Percentiles rank a stretch among this genome's conserved stretches.
Evolutionary conservation across 345 rosid species (phyloP).

Genomic region (Cardamine chenopodiifolia): DNA sequence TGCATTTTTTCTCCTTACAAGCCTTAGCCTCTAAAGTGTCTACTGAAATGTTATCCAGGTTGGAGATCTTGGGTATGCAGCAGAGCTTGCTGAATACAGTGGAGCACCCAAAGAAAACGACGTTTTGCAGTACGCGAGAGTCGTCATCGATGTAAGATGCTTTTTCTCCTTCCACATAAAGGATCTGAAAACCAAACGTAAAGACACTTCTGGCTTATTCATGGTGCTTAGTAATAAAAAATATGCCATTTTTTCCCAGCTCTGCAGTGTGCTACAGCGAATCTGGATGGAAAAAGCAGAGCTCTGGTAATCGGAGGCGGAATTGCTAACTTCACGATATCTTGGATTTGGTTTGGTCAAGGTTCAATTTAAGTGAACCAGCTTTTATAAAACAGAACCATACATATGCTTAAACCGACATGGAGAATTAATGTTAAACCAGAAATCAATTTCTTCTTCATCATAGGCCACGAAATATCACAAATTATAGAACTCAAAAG

Average conservation of each 20-base stretch:
- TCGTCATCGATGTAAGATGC: conserved; percentile 87
- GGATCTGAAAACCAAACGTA: not conserved
- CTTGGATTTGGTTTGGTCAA: no score
- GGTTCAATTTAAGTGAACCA: not conserved
- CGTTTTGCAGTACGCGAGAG: conserved; percentile 98
- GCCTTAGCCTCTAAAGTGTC: not conserved
- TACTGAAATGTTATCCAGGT: conserved; percentile 52
- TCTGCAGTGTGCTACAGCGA: conserved; percentile 80
- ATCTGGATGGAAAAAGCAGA: conserved; percentile 83
- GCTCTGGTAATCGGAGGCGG: conserved; percentile 98
- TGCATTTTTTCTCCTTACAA: no score
- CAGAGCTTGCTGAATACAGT: conserved; percentile 94
- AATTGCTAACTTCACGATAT: conserved; percentile 96
- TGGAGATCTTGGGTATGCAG: conserved; percentile 93
- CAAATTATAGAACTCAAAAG: no score
- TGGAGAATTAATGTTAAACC: not conserved
- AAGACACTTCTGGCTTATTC: conserved; percentile 11
- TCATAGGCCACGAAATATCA: no score
- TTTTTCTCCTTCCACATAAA: not conserved
- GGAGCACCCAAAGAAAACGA: conserved; percentile 99
- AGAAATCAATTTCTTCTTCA: no score
- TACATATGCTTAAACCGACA: not conserved
- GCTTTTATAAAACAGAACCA: not conserved
- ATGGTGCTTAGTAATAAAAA: no score
- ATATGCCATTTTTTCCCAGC: conserved; percentile 1